Conservation (phyloP, 23 red algal species). For the Pyropia yezoensis region DNA sequence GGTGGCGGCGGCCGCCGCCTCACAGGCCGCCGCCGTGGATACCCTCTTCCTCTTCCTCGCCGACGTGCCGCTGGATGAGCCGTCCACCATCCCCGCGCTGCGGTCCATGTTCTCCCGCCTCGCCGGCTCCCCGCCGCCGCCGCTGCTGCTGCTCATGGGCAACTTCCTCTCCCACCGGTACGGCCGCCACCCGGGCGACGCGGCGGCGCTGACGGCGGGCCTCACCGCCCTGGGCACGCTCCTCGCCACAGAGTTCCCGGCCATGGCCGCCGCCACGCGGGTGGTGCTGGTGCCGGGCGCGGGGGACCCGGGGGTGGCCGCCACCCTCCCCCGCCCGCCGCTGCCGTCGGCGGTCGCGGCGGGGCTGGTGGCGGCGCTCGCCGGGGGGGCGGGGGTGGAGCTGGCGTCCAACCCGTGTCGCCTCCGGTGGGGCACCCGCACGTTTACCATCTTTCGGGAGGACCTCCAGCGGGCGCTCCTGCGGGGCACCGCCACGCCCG, state of each 20-base stretch:
- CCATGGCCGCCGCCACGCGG: slow-evolving; percentile 25
- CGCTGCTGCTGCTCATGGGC: slow-evolving; percentile 63
- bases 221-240: slow-evolving; percentile 50
- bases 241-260: slow-evolving; percentile 26
- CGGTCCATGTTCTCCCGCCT: slow-evolving; percentile 37
- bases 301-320: slow-evolving; percentile 52
- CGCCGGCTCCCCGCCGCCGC: slow-evolving; percentile 25
- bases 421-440: slow-evolving; percentile 36
- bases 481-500: slow-evolving; percentile 8
- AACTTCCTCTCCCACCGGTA: slow-evolving; percentile 62
- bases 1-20: slow-evolving; percentile 5
- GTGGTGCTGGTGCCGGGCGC: slow-evolving; percentile 70
- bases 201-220: slow-evolving; percentile 32
- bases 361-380: slow-evolving; percentile 34
- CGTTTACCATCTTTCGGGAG: slow-evolving; percentile 66
- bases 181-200: slow-evolving; percentile 35
- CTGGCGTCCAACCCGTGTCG: slow-evolving; percentile 60
- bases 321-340: slow-evolving; percentile 42
- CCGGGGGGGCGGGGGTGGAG: slow-evolving; percentile 7
- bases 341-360: slow-evolving; percentile 31
- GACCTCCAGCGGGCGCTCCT: slow-evolving; percentile 70
- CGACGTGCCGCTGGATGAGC: slow-evolving; percentile 51
- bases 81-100: slow-evolving; percentile 30
- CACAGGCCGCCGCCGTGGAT: slow-evolving; percentile 34
- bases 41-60: slow-evolving; percentile 47